phyloP scores from a whole-genome alignment of 306 rosid genomes.

The Gleditsia sinensis region DNA sequence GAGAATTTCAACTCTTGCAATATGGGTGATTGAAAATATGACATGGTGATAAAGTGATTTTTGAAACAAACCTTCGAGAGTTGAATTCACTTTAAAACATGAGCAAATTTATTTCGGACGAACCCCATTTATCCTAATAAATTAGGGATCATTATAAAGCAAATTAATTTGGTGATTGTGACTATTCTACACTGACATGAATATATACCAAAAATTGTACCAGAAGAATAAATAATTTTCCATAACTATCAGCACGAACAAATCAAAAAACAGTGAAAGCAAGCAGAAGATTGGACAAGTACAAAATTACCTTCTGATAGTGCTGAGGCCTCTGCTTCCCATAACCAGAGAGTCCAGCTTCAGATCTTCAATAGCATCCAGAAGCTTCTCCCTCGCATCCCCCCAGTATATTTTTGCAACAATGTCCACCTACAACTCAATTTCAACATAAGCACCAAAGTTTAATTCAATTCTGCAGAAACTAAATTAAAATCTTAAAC shows the following conservation, averaged over 20 bases:
- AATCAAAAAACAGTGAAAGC: background rate
- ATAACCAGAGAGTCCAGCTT: slow-evolving; percentile 78
- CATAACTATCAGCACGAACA: background rate
- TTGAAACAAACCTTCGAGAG: too few relatives aligned
- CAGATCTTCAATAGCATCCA: slow-evolving; percentile 75
- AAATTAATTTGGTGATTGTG: background rate
- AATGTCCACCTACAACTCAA: slow-evolving; percentile 48
- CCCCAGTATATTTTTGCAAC: slow-evolving; percentile 87
- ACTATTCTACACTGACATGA: background rate
- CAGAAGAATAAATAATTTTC: background rate
- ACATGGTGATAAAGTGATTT: too few relatives aligned
- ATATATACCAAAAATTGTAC: background rate
- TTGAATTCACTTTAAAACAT: too few relatives aligned
- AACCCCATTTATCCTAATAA: background rate
- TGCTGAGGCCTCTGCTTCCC: slow-evolving; percentile 93
- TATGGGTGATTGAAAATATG: too few relatives aligned
- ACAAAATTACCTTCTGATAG: slow-evolving; percentile 65
- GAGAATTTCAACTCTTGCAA: too few relatives aligned
- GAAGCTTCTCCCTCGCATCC: slow-evolving; percentile 88
- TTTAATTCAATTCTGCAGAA: background rate
- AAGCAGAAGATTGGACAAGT: background rate
- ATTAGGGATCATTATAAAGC: background rate
- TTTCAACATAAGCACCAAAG: background rate
- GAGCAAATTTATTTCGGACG: background rate
- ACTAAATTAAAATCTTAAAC: too few relatives aligned